Evolutionary conservation across 495 filamentous ascomycete genomes (phyloP).

Genomic region (Penicillium roqueforti): DNA sequence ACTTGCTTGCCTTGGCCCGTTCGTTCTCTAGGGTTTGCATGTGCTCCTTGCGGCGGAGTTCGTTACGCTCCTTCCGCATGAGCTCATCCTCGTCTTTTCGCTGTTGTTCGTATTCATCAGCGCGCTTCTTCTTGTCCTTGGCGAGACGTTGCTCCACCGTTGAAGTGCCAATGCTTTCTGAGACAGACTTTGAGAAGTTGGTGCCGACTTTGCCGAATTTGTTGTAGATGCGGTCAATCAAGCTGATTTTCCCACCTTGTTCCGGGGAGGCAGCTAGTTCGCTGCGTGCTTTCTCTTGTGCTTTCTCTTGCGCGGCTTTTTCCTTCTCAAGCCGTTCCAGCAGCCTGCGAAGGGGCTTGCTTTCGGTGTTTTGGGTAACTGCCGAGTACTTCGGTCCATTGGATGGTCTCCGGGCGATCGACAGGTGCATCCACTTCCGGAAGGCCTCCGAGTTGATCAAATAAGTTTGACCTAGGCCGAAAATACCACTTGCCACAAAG

Average conservation of each 20-base stretch:
- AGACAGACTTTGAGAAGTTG: background rate
- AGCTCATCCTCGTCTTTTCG: conserved; percentile 10
- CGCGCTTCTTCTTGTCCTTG: conserved; percentile 13
- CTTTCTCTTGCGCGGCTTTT: conserved; percentile 3
- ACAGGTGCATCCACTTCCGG: conserved; percentile 25
- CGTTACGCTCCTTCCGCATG: conserved; percentile 21
- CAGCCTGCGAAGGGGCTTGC: conserved; percentile 6
- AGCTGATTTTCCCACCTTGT: conserved; percentile 1
- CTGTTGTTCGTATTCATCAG: conserved; percentile 19
- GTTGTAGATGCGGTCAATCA: conserved; percentile 24
- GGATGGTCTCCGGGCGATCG: conserved; percentile 10
- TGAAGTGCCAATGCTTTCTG: conserved; percentile 2
- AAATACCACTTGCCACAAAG: conserved; percentile 55
- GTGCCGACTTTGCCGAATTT: conserved; percentile 16
- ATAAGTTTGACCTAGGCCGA: conserved; percentile 55
- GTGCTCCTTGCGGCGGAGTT: conserved; percentile 17
- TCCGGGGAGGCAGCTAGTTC: background rate
- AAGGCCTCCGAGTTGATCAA: conserved; percentile 39
- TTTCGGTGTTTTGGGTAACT: background rate
- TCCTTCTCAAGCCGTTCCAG: conserved; percentile 8
- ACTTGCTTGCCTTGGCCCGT: conserved; percentile 17
- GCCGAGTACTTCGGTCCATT: background rate
- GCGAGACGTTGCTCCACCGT: conserved; percentile 19
- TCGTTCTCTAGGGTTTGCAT: conserved; percentile 13
- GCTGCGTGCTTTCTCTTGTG: background rate